A percentile compares a stretch with the other conserved stretches of the same genome.
These are phyloP conservation scores for Silene latifolia DNA, from an alignment of 148 eudicot genomes.

Conservation along the genomic window DNA sequence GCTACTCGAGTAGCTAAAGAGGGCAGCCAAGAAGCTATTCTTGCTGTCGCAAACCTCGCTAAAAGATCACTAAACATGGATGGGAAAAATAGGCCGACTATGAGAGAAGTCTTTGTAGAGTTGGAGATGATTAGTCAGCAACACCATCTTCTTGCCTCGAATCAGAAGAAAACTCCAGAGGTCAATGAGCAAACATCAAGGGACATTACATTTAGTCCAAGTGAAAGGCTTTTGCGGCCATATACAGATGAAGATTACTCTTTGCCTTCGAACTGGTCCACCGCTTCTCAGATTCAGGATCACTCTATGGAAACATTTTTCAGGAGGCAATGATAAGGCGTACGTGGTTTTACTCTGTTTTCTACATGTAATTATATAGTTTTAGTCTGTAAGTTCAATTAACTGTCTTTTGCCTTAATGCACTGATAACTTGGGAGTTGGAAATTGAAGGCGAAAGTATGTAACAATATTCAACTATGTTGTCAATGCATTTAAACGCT, in stretches of 20 bases:
- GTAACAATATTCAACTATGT: too few relatives aligned
- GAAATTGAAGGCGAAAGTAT: too few relatives aligned
- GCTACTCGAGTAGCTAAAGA: constrained; percentile 19
- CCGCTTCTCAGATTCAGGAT: neutral
- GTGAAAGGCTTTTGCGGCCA: neutral
- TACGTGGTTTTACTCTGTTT: neutral
- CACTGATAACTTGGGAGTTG: too few relatives aligned
- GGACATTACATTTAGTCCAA: neutral
- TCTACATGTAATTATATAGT: neutral
- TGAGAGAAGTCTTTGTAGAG: constrained; percentile 26
- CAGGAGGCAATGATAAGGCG: neutral
- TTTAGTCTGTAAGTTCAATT: too few relatives aligned
- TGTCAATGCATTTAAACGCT: too few relatives aligned
- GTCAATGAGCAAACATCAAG: neutral
- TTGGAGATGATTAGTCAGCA: constrained; percentile 14
- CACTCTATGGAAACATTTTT: neutral
- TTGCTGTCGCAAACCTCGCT: constrained; percentile 20
- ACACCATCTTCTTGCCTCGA: neutral
- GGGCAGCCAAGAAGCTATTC: constrained; percentile 18
- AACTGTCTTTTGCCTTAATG: too few relatives aligned
- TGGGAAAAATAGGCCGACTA: constrained; percentile 25
- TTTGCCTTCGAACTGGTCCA: neutral
- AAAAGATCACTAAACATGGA: constrained; percentile 22
- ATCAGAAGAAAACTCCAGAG: neutral
- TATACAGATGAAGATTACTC: constrained; percentile 13